These are phyloP conservation scores for Aureobasidium namibiae DNA, from an alignment of 2,329 filamentous ascomycete genomes.

Conservation along the genomic window DNA sequence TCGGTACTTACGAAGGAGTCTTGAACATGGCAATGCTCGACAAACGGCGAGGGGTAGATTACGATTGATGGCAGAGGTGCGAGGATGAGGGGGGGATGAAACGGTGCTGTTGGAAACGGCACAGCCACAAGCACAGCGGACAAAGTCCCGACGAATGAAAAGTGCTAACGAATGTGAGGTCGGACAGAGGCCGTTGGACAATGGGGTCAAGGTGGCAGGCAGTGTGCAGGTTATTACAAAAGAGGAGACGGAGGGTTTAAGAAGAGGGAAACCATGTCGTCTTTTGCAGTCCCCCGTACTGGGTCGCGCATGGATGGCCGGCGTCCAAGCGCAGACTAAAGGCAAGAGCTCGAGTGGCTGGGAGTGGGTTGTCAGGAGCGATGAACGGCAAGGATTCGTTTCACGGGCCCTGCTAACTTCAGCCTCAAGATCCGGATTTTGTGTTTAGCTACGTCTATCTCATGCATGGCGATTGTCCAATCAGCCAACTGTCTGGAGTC, in stretches of 20 bases:
- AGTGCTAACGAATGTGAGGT: conserved; percentile 1
- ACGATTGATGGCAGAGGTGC: conserved; percentile 1
- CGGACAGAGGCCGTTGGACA: neutral
- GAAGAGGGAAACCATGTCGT: neutral
- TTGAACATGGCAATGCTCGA: conserved; percentile 4
- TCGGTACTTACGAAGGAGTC: conserved; percentile 10
- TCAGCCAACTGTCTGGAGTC: neutral
- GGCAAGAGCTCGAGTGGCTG: conserved; percentile 6
- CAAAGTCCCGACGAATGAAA: neutral
- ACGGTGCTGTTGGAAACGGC: conserved; percentile 4
- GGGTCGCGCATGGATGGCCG: conserved; percentile 1
- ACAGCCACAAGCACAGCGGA: conserved; percentile 9
- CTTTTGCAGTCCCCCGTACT: neutral
- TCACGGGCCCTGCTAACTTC: conserved; percentile 5
- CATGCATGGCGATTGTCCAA: neutral
- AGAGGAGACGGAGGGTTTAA: neutral
- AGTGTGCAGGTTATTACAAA: conserved; percentile 1
- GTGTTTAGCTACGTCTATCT: neutral
- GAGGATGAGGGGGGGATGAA: neutral
- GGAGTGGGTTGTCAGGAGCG: conserved; percentile 9
- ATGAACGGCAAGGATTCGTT: conserved; percentile 5
- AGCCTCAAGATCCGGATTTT: conserved; percentile 12
- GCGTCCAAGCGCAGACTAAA: neutral
- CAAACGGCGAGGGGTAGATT: conserved; percentile 10
- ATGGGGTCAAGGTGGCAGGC: neutral